Evolutionary conservation across 1,284 basidiomycete genomes (phyloP), one percentile per base, ranked within the genome.

Genomic region (Ustilago cynodontis): DNA sequence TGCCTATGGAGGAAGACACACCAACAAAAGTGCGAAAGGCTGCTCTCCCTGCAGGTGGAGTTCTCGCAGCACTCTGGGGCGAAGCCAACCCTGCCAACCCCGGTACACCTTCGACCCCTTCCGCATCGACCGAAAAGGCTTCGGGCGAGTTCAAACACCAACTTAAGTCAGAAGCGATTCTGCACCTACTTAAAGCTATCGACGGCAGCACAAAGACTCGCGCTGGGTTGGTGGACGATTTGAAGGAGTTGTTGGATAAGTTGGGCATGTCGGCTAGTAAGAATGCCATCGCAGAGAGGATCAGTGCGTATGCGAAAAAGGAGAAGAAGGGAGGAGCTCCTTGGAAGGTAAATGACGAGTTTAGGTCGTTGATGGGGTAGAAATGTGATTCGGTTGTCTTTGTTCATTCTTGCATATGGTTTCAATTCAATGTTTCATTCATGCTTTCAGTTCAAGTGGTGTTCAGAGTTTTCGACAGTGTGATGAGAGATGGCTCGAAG

Each of bases 261-360:
- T 51, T 60, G 10, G 69, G 75, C n/a, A 76, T 62, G 35, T 24
- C 61, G 8, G 77, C 79, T 3, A 78, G 75, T 45, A 83, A 83
- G 67, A 73, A 74, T 31, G 76, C 81, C 4, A 81, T 83, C 39
- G 77, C 67, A 8, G 68, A 78, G 28, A 65, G 75, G 10, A 37
- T 83, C 20, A 54, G 65, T 4, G 77, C 68, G 22, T 81, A 73
- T 33, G 81, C 81, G 1, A 61, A 54, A 20, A 72, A 68, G 55
- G 80, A 81, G 57, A 81, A 80, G 65, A 80, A 72, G 56, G 62
- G 59, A 3, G 65, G 68, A 1, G 53, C 72, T 26, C 56, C 68
- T 18, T 83, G 81, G 81, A 47, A 71, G 5, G 77, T 83, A 24
- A 79, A 77, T 49, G 75, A 71, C 2, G 81, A 79, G 28, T 80